Evolutionary conservation across 139 green algal genomes (phyloP).

Genomic region (Volvox reticuliferus): DNA sequence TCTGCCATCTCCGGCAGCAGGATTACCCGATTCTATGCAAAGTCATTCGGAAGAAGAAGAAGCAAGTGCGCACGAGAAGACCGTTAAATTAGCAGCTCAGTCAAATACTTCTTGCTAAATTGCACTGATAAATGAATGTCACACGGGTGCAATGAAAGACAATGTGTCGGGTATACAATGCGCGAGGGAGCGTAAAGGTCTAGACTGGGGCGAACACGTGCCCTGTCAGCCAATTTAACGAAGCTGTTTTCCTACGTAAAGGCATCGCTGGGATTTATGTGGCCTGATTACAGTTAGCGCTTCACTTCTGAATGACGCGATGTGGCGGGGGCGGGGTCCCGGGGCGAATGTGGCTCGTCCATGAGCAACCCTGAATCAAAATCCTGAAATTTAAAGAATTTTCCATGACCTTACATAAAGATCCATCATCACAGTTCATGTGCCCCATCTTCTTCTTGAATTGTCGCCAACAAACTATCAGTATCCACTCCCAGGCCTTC

Average conservation of each 20-base stretch:
- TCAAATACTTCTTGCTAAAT: background rate
- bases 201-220: no score
- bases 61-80: background rate
- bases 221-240: no score
- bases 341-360: no score
- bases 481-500: slow-evolving; percentile 74
- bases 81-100: background rate
- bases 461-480: slow-evolving; percentile 68
- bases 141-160: background rate
- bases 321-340: no score
- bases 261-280: no score
- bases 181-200: background rate
- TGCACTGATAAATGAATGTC: no score
- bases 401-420: no score
- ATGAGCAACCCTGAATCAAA: no score
- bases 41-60: background rate
- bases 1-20: background rate
- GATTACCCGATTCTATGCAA: background rate
- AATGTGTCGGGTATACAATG: background rate
- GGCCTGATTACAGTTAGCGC: no score
- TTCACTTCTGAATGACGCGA: no score
- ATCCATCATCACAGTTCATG: background rate
- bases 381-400: no score
- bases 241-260: no score
- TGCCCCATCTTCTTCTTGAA: slow-evolving; percentile 27